These are phyloP conservation scores for Colletotrichum liaoningense DNA, from an alignment of 2,329 filamentous ascomycete species.

Conservation along the genomic window DNA sequence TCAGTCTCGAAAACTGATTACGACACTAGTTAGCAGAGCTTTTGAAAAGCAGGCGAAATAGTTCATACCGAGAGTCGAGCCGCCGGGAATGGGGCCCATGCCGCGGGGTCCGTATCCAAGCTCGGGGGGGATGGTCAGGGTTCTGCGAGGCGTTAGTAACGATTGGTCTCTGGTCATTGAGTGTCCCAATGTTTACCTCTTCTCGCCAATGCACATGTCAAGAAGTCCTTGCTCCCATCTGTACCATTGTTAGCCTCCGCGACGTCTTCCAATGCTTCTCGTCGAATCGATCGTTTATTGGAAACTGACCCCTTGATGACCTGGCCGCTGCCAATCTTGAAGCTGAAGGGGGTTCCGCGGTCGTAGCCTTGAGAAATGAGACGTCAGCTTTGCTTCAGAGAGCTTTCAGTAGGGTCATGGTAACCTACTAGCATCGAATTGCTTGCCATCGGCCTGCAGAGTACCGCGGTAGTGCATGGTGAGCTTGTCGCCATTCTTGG, in stretches of 20 bases:
- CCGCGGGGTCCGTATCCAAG: slow-evolving; percentile 82
- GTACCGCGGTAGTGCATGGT: slow-evolving; percentile 91
- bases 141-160: slow-evolving; percentile 56
- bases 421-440: slow-evolving; percentile 80
- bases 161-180: slow-evolving; percentile 4
- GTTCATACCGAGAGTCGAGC: slow-evolving; percentile 76
- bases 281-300: background rate
- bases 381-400: background rate
- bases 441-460: slow-evolving; percentile 75
- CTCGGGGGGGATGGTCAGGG: slow-evolving; percentile 88
- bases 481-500: slow-evolving; percentile 80
- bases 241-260: slow-evolving; percentile 37
- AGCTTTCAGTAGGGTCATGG: background rate
- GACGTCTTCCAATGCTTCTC: background rate
- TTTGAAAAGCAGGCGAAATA: background rate
- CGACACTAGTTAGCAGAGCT: background rate
- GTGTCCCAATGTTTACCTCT: slow-evolving; percentile 61
- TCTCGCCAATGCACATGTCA: slow-evolving; percentile 97
- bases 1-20: slow-evolving; percentile 87
- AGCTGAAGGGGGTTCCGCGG: slow-evolving; percentile 79
- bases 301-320: slow-evolving; percentile 86
- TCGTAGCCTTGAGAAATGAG: slow-evolving; percentile 69
- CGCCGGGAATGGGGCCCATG: slow-evolving; percentile 86
- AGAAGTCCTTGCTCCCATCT: slow-evolving; percentile 92
- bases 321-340: slow-evolving; percentile 81